Conservation (phyloP, 352 stramenopile genomes). For the Pythium rishiriense region DNA sequence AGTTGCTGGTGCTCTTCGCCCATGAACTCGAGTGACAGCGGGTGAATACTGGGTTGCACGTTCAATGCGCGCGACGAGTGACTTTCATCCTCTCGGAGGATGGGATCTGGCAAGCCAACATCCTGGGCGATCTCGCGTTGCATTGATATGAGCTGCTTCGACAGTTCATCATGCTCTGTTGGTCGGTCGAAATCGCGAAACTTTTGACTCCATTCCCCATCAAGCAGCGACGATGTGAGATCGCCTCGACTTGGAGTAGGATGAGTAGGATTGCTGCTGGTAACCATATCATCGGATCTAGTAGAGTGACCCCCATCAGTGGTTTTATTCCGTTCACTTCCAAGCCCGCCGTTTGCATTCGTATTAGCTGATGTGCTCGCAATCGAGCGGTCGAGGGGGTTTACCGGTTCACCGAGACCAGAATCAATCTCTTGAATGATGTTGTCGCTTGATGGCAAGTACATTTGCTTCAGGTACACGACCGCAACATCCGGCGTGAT, state of each 20-base stretch:
- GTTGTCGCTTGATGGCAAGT: constrained; percentile 77
- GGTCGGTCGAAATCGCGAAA: constrained; percentile 80
- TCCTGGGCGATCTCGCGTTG: constrained; percentile 74
- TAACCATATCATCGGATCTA: constrained; percentile 29
- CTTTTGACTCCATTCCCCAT: constrained; percentile 79
- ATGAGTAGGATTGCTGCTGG: not conserved
- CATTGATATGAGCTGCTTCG: constrained; percentile 67
- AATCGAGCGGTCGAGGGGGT: constrained; percentile 13
- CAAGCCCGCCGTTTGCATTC: not conserved
- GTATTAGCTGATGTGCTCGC: not conserved
- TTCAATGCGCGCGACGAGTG: constrained; percentile 63
- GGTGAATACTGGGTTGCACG: constrained; percentile 69
- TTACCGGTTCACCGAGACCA: constrained; percentile 41
- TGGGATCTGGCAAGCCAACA: constrained; percentile 65
- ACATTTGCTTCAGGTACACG: constrained; percentile 84
- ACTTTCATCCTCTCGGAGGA: constrained; percentile 64
- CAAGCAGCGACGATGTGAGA: constrained; percentile 50
- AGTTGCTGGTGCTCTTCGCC: constrained; percentile 78
- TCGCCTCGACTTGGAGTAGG: constrained; percentile 35
- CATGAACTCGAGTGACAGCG: constrained; percentile 84
- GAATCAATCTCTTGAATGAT: constrained; percentile 88
- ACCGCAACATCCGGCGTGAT: constrained; percentile 63
- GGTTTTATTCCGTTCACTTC: constrained; percentile 11
- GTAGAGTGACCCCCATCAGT: constrained; percentile 7
- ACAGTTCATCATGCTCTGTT: constrained; percentile 76